Evolutionary conservation across 768 basidiomycete genomes (phyloP), one percentile per base, ranked within the genome.

Genomic region (Hygrophoropsis aurantiaca): DNA sequence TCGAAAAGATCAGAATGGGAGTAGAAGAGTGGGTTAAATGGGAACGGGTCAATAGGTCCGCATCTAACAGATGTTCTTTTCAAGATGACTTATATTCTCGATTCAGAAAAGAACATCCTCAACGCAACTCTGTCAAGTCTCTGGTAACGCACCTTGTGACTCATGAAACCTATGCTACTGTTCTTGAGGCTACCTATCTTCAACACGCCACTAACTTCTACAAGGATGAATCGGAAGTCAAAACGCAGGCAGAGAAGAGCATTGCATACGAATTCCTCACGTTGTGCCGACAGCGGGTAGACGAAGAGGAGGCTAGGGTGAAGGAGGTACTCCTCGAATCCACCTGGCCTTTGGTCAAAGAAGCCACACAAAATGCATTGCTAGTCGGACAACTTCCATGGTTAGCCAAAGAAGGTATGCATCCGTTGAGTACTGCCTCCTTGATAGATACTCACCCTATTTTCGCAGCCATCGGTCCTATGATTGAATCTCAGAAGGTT

Each of bases 121-220:
- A 71, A 9, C 74, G 82, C 5, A 47, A 47, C 0, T 56, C 66
- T 35, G 72, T 90, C 34, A 64, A 64, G 3, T 57, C 61, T 3
- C 76, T 91, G n/a, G 69, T 89, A 40, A 56, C 66, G 0, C 80
- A 84, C 46, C 74, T 90, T 40, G 63, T 74, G 40, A 69, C 68
- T 4, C 80, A 89, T 50, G 70, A 74, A 21, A 74, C 80, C 47
- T 91, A 87, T 54, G 55, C 56, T 2, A 49, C 74, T 18, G 56
- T 72, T 20, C 83, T 90, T 44, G 83, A 89, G 55, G 68, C 74
- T 7, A 73, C 66, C 47, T 80, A 84, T 54, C 53, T 85, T 35
- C 63, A 73, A 16, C 52, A 70, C 16, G 82, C 85, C 0, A 58
- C 64, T 16, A 59, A 68, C 1, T 87, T 78, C 57, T 90, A 87